phyloP scores from a whole-genome alignment of 2,329 filamentous ascomycete species.

The Pyrenophora teres region DNA sequence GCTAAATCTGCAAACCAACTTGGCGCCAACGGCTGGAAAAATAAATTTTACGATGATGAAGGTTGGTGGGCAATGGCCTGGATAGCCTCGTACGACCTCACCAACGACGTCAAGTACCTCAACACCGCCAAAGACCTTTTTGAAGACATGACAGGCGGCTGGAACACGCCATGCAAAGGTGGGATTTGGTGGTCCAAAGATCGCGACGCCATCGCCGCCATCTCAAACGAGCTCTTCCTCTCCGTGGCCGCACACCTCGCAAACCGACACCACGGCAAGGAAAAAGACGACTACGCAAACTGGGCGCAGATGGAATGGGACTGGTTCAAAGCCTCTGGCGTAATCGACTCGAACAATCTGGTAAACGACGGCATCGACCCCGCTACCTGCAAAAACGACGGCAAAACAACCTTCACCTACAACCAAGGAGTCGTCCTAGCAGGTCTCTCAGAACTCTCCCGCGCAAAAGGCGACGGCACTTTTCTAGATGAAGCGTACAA shows the following conservation, averaged over 20 bases:
- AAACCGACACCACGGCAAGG: constrained; percentile 50
- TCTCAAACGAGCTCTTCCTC: constrained; percentile 64
- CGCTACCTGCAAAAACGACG: constrained; percentile 58
- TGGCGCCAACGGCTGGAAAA: constrained; percentile 50
- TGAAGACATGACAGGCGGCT: constrained; percentile 60
- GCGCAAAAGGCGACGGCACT: constrained; percentile 47
- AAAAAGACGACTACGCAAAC: constrained; percentile 51
- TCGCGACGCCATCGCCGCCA: constrained; percentile 59
- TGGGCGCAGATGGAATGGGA: constrained; percentile 58
- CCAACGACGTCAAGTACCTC: constrained; percentile 58
- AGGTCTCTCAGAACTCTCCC: constrained; percentile 58
- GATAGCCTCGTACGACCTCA: constrained; percentile 62
- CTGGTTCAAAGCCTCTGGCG: constrained; percentile 57
- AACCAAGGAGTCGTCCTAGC: constrained; percentile 65
- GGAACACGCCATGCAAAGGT: constrained; percentile 54
- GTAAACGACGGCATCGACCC: constrained; percentile 61
- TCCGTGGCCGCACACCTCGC: constrained; percentile 59
- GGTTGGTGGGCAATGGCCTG: constrained; percentile 68
- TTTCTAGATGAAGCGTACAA: constrained; percentile 32
- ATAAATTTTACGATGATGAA: constrained; percentile 64
- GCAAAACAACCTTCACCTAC: constrained; percentile 58
- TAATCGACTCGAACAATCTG: constrained; percentile 58
- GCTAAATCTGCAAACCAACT: constrained; percentile 35
- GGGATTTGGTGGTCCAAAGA: constrained; percentile 64
- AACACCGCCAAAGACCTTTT: constrained; percentile 60